phyloP scores from a whole-genome alignment of 176 grass and related monocot species.

The Hsuehochloa calcarea region DNA sequence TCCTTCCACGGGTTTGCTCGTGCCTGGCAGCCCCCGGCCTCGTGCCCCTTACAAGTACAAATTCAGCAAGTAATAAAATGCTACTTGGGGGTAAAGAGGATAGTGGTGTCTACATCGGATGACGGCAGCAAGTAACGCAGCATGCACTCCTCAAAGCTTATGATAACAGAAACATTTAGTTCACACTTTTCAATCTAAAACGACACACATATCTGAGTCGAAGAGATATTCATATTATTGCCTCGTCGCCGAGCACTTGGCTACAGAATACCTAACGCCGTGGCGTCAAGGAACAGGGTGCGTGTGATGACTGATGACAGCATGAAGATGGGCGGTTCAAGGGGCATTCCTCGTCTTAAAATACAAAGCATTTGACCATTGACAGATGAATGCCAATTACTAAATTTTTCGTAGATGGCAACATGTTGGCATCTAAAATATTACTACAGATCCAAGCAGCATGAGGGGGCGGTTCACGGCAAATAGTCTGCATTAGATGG shows the following conservation, averaged over 20 bases:
- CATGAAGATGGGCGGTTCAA: not conserved
- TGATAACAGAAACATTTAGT: not conserved
- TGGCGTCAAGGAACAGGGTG: too few species aligned
- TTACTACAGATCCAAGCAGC: not conserved
- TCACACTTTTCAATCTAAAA: not conserved
- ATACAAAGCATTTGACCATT: not conserved
- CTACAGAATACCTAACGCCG: not conserved
- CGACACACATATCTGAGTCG: not conserved
- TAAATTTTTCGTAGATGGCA: not conserved
- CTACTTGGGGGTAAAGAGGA: not conserved
- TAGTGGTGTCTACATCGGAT: not conserved
- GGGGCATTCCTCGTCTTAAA: not conserved
- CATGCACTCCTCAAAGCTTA: not conserved
- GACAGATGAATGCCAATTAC: not conserved
- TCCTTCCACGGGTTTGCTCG: slow-evolving; percentile 15
- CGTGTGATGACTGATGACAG: not conserved
- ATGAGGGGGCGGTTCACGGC: not conserved
- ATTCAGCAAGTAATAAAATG: not conserved
- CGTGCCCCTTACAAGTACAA: not conserved
- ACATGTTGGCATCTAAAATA: not conserved
- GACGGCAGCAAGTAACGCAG: not conserved
- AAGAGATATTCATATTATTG: not conserved
- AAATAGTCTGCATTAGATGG: not conserved
- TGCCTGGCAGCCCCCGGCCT: not conserved
- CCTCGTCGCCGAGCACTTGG: not conserved